Evolutionary conservation across 257 asterid genomes (phyloP).

Genomic region (Nicotiana tomentosiformis): DNA sequence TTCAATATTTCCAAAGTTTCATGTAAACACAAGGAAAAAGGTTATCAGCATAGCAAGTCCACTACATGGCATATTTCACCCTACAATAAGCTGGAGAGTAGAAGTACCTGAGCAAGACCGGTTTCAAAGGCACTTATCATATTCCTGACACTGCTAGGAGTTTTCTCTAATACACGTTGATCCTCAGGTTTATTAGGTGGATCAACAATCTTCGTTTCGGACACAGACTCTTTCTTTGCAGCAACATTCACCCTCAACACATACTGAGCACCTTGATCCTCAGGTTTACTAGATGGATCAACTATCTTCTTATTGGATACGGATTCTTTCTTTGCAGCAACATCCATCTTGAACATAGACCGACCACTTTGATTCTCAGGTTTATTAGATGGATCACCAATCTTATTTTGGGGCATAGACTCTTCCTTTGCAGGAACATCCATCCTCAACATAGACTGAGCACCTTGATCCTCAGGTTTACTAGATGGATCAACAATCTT

Average conservation of each 20-base stretch:
- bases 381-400: conserved; percentile 21
- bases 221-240: conserved; percentile 17
- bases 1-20: not conserved
- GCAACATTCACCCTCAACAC: conserved; percentile 11
- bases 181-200: conserved; percentile 18
- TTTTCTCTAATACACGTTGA: conserved; percentile 29
- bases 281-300: conserved; percentile 18
- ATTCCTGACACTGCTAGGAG: conserved; percentile 64
- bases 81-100: conserved; percentile 2
- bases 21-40: conserved; percentile 7
- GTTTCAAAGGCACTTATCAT: conserved; percentile 77
- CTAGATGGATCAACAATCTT: conserved; percentile 25
- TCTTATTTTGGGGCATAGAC: conserved; percentile 13
- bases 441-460: conserved; percentile 8
- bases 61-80: not conserved
- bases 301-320: conserved; percentile 19
- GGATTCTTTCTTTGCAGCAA: conserved; percentile 12
- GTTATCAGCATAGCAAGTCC: conserved; percentile 6
- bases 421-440: conserved; percentile 16
- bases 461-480: not conserved
- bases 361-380: conserved; percentile 22
- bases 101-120: conserved; percentile 54
- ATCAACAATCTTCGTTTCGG: conserved; percentile 20
- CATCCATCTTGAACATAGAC: not conserved
- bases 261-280: conserved; percentile 1